Evolutionary conservation across 768 basidiomycete genomes (phyloP).

Genomic region (Arthromyces matolae): DNA sequence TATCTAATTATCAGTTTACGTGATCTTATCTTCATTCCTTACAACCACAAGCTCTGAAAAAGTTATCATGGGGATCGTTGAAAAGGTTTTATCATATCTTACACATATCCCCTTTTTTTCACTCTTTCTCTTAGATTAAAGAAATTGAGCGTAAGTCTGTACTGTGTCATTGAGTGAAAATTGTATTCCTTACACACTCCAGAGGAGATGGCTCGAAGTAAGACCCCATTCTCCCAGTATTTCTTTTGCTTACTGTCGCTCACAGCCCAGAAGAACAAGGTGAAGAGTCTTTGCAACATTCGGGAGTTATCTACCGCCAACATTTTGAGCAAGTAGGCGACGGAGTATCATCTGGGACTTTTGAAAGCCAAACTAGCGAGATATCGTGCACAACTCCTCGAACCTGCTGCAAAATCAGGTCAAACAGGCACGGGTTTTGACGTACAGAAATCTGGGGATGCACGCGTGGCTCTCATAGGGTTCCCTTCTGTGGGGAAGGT

Average conservation of each 20-base stretch:
- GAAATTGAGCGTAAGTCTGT: constrained; percentile 82
- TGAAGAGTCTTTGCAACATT: constrained; percentile 22
- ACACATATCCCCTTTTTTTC: neutral
- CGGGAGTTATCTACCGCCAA: constrained; percentile 7
- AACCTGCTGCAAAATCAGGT: constrained; percentile 82
- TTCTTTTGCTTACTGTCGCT: constrained; percentile 1
- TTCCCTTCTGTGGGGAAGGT: constrained; percentile 95
- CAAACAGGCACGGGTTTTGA: constrained; percentile 84
- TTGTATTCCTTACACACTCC: neutral
- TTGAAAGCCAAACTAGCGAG: constrained; percentile 93
- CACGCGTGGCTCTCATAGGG: constrained; percentile 87
- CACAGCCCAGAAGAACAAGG: constrained; percentile 94
- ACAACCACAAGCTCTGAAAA: neutral
- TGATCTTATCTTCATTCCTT: constrained; percentile 9
- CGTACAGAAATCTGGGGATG: constrained; percentile 80
- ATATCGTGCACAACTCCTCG: constrained; percentile 92
- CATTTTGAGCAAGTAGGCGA: constrained; percentile 55
- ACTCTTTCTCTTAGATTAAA: constrained; percentile 61
- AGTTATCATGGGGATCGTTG: constrained; percentile 86
- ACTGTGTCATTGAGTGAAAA: neutral
- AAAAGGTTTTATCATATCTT: constrained; percentile 60
- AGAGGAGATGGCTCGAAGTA: constrained; percentile 99
- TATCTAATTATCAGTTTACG: neutral
- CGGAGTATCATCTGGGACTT: constrained; percentile 90
- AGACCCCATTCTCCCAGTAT: constrained; percentile 27